Conservation (phyloP, 345 rosid species). For the Clausena lansium region DNA sequence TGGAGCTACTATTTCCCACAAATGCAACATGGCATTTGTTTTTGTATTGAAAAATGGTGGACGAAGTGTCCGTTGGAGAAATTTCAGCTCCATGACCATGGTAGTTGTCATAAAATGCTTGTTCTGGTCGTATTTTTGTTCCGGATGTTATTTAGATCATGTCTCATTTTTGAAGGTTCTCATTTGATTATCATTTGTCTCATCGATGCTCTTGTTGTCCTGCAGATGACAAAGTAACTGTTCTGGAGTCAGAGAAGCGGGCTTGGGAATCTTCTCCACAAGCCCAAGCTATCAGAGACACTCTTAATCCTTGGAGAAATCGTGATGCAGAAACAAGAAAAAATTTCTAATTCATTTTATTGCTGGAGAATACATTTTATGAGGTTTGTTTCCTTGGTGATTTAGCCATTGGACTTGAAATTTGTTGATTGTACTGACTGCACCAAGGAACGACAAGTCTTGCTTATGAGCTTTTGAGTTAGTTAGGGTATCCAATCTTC, state of each 20-base stretch:
- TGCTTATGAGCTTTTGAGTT: neutral
- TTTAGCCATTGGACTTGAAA: neutral
- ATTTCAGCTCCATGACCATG: neutral
- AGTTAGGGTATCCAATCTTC: neutral
- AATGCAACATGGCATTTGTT: neutral
- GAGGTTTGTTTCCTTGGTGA: conserved; percentile 5
- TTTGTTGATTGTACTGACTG: neutral
- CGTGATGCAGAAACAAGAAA: conserved; percentile 42
- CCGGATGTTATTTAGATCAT: neutral
- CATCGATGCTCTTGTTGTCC: neutral
- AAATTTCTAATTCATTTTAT: conserved; percentile 21
- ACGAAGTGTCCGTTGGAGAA: neutral
- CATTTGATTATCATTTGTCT: neutral
- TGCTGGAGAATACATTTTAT: conserved; percentile 1
- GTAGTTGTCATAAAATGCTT: neutral
- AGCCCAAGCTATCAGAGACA: conserved; percentile 72
- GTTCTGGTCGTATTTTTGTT: neutral
- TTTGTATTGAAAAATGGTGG: neutral
- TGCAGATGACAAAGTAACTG: conserved; percentile 85
- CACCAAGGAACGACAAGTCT: neutral
- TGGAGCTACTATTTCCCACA: neutral
- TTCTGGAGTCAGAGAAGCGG: conserved; percentile 74
- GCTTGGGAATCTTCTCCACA: conserved; percentile 74
- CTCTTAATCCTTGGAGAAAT: conserved; percentile 90
- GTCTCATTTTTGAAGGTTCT: too few relatives aligned